These are phyloP conservation scores for Talaromyces thailandensis DNA, from an alignment of 495 filamentous ascomycete species.

Conservation along the genomic window DNA sequence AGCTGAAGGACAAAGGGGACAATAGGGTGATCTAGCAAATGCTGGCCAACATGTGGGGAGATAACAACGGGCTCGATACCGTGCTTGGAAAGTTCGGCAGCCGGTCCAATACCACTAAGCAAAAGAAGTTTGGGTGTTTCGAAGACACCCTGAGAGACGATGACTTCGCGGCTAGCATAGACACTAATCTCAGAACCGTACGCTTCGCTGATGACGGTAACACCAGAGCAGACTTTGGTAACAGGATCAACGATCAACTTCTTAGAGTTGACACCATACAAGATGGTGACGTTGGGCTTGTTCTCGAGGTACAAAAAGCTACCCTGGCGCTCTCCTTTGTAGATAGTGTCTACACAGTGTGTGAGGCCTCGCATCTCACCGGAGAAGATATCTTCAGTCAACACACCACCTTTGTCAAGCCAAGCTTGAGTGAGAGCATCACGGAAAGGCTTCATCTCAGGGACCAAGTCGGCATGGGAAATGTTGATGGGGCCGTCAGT, in stretches of 20 bases:
- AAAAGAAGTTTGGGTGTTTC: conserved; percentile 41
- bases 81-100: conserved; percentile 37
- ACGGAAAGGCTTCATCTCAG: conserved; percentile 30
- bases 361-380: conserved; percentile 48
- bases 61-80: conserved; percentile 37
- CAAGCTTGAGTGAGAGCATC: conserved; percentile 47
- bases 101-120: conserved; percentile 36
- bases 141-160: conserved; percentile 35
- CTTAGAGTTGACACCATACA: conserved; percentile 40
- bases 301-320: conserved; percentile 42
- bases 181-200: conserved; percentile 23
- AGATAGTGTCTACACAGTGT: conserved; percentile 47
- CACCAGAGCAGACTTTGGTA: conserved; percentile 21
- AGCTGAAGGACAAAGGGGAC: conserved; percentile 46
- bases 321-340: conserved; percentile 46
- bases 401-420: conserved; percentile 34
- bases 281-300: conserved; percentile 48
- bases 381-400: conserved; percentile 26
- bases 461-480: conserved; percentile 26
- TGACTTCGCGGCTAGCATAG: conserved; percentile 31
- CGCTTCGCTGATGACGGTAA: conserved; percentile 40
- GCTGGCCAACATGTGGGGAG: conserved; percentile 43
- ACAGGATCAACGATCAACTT: conserved; percentile 41
- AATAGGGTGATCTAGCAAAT: conserved; percentile 47
- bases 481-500: conserved; percentile 38